Conservation (phyloP, 2,329 filamentous ascomycete species). For the Endocalyx cinctus region DNA sequence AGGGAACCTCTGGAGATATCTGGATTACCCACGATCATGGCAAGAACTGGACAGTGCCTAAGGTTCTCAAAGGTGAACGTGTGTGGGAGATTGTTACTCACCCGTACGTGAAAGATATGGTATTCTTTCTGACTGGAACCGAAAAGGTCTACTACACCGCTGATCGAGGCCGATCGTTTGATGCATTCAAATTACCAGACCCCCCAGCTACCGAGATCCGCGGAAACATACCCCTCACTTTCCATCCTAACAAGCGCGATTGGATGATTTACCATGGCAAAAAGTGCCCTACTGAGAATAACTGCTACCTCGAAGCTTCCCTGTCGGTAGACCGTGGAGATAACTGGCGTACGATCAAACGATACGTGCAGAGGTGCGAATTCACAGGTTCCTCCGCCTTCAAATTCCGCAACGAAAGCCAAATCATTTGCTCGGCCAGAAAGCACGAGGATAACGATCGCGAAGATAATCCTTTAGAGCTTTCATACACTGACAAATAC, state of each 20-base stretch:
- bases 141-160: conserved; percentile 72
- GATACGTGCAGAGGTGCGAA: conserved; percentile 76
- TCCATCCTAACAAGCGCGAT: conserved; percentile 80
- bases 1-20: conserved; percentile 49
- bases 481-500: conserved; percentile 75
- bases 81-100: conserved; percentile 73
- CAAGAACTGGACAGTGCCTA: conserved; percentile 67
- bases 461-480: conserved; percentile 56
- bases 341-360: conserved; percentile 69
- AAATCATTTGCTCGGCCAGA: conserved; percentile 60
- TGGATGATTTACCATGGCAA: conserved; percentile 90
- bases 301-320: conserved; percentile 70
- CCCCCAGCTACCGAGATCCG: conserved; percentile 33
- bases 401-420: conserved; percentile 45
- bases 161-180: conserved; percentile 70
- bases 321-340: conserved; percentile 76
- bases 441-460: conserved; percentile 59
- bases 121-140: conserved; percentile 75
- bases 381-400: conserved; percentile 68
- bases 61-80: conserved; percentile 63
- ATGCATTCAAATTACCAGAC: conserved; percentile 67
- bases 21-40: conserved; percentile 82
- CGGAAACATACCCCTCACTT: conserved; percentile 53
- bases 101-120: conserved; percentile 73
- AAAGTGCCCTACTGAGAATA: conserved; percentile 53